phyloP scores from a whole-genome alignment of 2,329 filamentous ascomycete genomes.

The Ceratocystis ficicola region DNA sequence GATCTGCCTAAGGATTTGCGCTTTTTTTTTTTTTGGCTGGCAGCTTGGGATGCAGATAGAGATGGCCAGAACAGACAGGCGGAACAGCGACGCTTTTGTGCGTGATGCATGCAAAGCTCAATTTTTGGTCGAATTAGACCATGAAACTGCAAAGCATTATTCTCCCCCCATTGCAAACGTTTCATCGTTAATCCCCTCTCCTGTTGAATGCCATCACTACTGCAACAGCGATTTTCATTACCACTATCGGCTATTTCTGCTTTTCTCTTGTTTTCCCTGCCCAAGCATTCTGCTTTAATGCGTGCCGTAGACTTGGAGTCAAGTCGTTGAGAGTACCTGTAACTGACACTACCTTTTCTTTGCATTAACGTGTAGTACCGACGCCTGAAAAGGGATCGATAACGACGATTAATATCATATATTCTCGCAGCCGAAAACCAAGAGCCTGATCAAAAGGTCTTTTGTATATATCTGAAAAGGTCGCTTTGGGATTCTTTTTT shows the following conservation, averaged over 20 bases:
- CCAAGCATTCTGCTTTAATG: not conserved
- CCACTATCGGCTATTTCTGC: not conserved
- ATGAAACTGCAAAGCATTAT: slow-evolving; percentile 4
- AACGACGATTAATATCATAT: slow-evolving; percentile 10
- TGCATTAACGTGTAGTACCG: slow-evolving; percentile 2
- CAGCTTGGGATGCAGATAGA: not conserved
- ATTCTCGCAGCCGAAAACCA: not conserved
- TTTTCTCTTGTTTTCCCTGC: not conserved
- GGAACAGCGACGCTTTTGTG: not conserved
- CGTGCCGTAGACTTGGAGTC: slow-evolving; percentile 1
- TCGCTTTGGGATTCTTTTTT: not conserved
- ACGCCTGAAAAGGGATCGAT: not conserved
- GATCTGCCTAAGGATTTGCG: slow-evolving; percentile 10
- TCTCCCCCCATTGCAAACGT: slow-evolving; percentile 1
- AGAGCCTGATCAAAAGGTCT: not conserved
- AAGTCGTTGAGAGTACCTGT: not conserved
- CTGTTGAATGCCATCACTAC: not conserved
- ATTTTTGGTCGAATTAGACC: not conserved
- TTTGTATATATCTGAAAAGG: not conserved
- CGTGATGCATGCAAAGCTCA: not conserved
- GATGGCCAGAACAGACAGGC: not conserved
- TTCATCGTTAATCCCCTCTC: slow-evolving; percentile 7
- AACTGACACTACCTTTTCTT: not conserved
- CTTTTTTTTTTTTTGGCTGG: slow-evolving; percentile 2
- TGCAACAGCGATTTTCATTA: not conserved